phyloP scores from a whole-genome alignment of 345 rosid species.

The Eucalyptus sp. region DNA sequence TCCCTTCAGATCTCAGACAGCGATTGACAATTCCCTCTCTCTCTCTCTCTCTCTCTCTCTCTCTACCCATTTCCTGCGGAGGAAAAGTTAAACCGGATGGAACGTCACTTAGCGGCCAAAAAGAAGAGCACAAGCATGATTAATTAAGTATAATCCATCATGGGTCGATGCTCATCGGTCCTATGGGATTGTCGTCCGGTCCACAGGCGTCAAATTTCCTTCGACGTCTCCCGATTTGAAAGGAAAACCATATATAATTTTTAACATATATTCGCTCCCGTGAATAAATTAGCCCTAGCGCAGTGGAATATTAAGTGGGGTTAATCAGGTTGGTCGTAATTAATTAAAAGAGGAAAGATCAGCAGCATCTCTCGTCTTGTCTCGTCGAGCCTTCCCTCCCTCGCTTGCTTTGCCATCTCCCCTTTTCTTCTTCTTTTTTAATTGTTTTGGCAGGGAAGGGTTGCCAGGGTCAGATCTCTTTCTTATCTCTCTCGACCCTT shows the following conservation, averaged over 20 bases:
- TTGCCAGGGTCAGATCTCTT: not conserved
- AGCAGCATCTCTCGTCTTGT: not conserved
- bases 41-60: not conserved
- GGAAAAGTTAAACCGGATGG: not conserved
- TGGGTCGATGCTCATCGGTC: not conserved
- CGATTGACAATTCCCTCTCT: not conserved
- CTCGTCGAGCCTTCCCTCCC: not conserved
- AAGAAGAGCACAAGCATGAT: not conserved
- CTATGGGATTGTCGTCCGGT: not conserved
- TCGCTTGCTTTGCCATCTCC: not conserved
- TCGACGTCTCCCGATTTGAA: not conserved
- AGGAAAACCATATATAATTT: not conserved
- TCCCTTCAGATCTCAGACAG: slow-evolving; percentile 26
- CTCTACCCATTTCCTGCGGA: not conserved
- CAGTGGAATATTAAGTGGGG: not conserved
- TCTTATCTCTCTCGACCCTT: not conserved
- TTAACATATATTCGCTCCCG: not conserved
- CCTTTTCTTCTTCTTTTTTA: not conserved
- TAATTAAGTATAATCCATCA: not conserved
- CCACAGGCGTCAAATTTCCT: not conserved
- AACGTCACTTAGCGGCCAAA: not conserved
- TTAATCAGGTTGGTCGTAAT: not conserved
- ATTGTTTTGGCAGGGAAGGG: not conserved
- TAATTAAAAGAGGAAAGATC: not conserved
- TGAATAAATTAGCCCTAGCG: not conserved